phyloP scores from a whole-genome alignment of 2,329 filamentous ascomycete genomes.

The Exophiala aquamarina region DNA sequence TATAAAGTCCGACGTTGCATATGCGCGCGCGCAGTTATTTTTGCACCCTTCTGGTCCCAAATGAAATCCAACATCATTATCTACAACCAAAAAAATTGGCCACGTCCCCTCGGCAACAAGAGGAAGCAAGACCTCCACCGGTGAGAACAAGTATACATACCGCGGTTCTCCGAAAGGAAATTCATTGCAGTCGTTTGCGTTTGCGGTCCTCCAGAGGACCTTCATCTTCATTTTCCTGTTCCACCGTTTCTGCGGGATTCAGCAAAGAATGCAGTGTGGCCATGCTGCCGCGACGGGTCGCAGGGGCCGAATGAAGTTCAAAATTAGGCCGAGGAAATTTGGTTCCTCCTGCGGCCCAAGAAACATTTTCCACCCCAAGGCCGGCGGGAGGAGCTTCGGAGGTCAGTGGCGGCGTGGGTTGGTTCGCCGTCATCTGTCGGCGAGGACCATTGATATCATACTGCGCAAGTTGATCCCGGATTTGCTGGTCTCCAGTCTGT shows the following conservation, averaged over 20 bases:
- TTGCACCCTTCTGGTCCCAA: background rate
- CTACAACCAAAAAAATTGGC: too few species aligned
- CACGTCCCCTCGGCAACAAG: too few species aligned
- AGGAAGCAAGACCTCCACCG: too few species aligned
- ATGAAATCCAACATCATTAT: background rate
- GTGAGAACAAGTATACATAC: too few species aligned
- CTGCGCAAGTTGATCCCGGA: constrained; percentile 61
- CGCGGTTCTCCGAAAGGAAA: background rate
- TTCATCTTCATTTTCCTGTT: constrained; percentile 65
- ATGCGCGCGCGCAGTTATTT: background rate
- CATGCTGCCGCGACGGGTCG: constrained; percentile 69
- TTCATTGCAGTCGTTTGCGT: constrained; percentile 56
- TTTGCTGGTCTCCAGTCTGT: constrained; percentile 56
- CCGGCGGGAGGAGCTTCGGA: constrained; percentile 21
- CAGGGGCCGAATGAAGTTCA: constrained; percentile 52
- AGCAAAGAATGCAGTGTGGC: constrained; percentile 67
- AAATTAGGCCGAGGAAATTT: constrained; percentile 26
- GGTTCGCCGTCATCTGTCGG: constrained; percentile 30
- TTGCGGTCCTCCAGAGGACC: constrained; percentile 58
- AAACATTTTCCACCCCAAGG: constrained; percentile 23
- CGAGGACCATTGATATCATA: constrained; percentile 64
- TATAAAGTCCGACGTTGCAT: too few species aligned
- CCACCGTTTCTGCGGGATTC: constrained; percentile 67
- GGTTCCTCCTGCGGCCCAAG: constrained; percentile 20
- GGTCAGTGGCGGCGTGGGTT: constrained; percentile 21